These are phyloP conservation scores for Colletotrichum gloeosporioides DNA, from an alignment of 2,329 filamentous ascomycete species.

Conservation along the genomic window DNA sequence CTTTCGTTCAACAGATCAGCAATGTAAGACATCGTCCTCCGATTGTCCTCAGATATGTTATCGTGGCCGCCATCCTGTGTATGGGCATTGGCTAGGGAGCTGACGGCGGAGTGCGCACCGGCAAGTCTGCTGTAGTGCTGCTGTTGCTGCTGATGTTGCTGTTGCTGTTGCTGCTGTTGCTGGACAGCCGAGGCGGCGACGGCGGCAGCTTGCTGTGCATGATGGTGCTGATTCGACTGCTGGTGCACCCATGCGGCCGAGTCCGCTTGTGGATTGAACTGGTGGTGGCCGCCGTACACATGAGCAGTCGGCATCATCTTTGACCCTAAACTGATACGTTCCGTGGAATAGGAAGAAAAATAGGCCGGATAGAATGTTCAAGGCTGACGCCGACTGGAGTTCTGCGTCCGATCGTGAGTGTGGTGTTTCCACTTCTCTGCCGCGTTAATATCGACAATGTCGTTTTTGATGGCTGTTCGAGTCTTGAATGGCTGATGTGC, in stretches of 20 bases:
- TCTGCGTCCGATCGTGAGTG: neutral
- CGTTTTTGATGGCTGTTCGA: neutral
- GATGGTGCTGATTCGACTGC: slow-evolving; percentile 65
- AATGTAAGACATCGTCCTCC: slow-evolving; percentile 90
- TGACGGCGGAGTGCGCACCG: neutral
- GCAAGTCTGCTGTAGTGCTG: slow-evolving; percentile 50
- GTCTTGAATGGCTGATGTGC: neutral
- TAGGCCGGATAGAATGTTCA: neutral
- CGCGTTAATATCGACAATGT: neutral
- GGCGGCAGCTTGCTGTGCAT: slow-evolving; percentile 59
- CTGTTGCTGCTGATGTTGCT: slow-evolving; percentile 42
- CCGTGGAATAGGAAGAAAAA: neutral
- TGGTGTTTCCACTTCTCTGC: neutral
- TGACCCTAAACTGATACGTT: slow-evolving; percentile 12
- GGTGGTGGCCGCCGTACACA: slow-evolving; percentile 68
- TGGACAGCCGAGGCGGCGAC: slow-evolving; percentile 58
- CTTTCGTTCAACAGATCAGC: slow-evolving; percentile 88
- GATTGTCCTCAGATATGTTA: slow-evolving; percentile 85
- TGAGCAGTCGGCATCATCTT: slow-evolving; percentile 69
- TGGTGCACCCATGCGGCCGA: slow-evolving; percentile 72
- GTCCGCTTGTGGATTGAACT: slow-evolving; percentile 67
- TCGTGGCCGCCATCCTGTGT: slow-evolving; percentile 65
- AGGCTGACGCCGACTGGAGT: neutral
- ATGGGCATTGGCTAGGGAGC: slow-evolving; percentile 45
- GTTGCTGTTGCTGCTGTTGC: slow-evolving; percentile 52